phyloP scores from a whole-genome alignment of 225 moss, liverwort and hornwort genomes.

The Polytrichum formosum region DNA sequence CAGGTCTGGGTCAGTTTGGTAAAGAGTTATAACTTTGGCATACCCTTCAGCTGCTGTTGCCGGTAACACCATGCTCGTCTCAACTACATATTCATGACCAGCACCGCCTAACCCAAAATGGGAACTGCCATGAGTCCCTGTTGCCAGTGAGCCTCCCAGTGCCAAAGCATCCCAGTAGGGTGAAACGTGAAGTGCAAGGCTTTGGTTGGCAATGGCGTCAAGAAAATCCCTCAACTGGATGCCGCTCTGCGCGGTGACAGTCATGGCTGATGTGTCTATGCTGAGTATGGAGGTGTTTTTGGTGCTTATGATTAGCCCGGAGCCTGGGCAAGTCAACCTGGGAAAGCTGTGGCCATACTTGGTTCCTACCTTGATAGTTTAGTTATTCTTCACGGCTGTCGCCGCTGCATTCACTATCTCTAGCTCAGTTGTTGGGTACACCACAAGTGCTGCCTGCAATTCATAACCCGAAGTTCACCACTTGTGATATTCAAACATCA shows the following conservation, averaged over 20 bases:
- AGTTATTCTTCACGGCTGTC: constrained; percentile 28
- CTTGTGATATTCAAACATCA: neutral
- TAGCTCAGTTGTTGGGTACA: constrained; percentile 38
- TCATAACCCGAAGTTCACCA: neutral
- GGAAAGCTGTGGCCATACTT: constrained; percentile 30
- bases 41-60: constrained; percentile 35
- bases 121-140: constrained; percentile 42
- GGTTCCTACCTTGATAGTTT: constrained; percentile 44
- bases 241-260: constrained; percentile 40
- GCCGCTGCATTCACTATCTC: constrained; percentile 39
- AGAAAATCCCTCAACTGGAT: constrained; percentile 37
- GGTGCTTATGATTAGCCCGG: constrained; percentile 34
- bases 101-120: constrained; percentile 45
- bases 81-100: constrained; percentile 48
- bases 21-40: constrained; percentile 23
- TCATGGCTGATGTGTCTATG: constrained; percentile 17
- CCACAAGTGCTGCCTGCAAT: constrained; percentile 22
- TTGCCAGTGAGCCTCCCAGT: constrained; percentile 37
- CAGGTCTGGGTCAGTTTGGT: constrained; percentile 25
- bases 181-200: constrained; percentile 23
- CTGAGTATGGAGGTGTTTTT: constrained; percentile 21
- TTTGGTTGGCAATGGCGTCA: constrained; percentile 21
- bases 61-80: constrained; percentile 42
- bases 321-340: constrained; percentile 50
- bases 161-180: constrained; percentile 52